A percentile compares a stretch with the other conserved stretches of the same genome.
Conservation (phyloP, 805 yeast species). For the Nakazawaea ernobii region DNA sequence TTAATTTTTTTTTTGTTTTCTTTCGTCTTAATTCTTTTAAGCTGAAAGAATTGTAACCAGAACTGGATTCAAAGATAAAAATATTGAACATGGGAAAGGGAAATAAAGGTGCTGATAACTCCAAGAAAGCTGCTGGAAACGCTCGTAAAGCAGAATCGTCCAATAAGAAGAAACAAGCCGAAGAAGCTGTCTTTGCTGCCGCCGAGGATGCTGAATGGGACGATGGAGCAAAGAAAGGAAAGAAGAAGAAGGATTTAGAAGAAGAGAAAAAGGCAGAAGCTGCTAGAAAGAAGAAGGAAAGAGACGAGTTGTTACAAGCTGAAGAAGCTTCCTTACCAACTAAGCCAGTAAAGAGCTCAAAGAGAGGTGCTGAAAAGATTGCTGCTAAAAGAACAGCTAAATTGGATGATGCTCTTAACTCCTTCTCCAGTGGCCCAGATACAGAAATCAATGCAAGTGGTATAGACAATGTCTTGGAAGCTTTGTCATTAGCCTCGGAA, state of each 20-base stretch:
- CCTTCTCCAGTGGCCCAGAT: slow-evolving; percentile 36
- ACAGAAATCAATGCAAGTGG: slow-evolving; percentile 65
- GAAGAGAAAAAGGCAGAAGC: slow-evolving; percentile 71
- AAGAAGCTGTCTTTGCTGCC: slow-evolving; percentile 38
- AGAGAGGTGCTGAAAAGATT: slow-evolving; percentile 64
- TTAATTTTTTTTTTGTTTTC: not conserved
- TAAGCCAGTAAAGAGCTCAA: slow-evolving; percentile 46
- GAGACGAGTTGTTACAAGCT: slow-evolving; percentile 59
- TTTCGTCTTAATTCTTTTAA: not conserved
- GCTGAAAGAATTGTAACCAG: not conserved
- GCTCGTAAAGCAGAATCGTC: slow-evolving; percentile 41
- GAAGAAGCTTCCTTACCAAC: slow-evolving; percentile 62
- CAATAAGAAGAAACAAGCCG: slow-evolving; percentile 28
- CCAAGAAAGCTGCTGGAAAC: slow-evolving; percentile 42
- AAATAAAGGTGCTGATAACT: slow-evolving; percentile 25
- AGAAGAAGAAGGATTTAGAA: slow-evolving; percentile 64
- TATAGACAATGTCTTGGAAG: slow-evolving; percentile 73
- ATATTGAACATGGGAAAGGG: slow-evolving; percentile 9
- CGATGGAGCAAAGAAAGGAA: slow-evolving; percentile 63
- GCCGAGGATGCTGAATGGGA: slow-evolving; percentile 65
- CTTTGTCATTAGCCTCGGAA: slow-evolving; percentile 58
- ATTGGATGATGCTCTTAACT: slow-evolving; percentile 61
- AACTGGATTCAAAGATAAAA: not conserved
- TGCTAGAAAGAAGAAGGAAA: slow-evolving; percentile 73
- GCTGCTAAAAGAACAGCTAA: slow-evolving; percentile 56